Percentiles rank a stretch among this genome's conserved stretches.
Conservation (phyloP, 2,329 filamentous ascomycete genomes). For the Plectosphaerella plurivora region DNA sequence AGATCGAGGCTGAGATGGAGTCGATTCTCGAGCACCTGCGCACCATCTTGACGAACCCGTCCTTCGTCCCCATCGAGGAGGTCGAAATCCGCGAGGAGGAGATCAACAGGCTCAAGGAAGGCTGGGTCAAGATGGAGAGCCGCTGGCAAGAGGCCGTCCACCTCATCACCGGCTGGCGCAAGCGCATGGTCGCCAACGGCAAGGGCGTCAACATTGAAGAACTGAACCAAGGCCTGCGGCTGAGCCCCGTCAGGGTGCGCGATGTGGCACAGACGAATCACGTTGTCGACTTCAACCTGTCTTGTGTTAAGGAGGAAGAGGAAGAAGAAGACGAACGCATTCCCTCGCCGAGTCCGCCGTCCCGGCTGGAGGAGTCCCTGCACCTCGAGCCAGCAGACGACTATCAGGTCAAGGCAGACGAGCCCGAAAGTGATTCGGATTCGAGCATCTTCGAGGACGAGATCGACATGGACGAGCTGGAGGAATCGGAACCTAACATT, state of each 20-base stretch:
- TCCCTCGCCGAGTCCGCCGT: slow-evolving; percentile 18
- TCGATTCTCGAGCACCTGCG: slow-evolving; percentile 75
- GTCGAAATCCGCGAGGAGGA: slow-evolving; percentile 90
- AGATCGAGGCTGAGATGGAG: slow-evolving; percentile 72
- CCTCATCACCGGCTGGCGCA: slow-evolving; percentile 90
- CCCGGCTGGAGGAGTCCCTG: slow-evolving; percentile 27
- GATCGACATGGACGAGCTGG: slow-evolving; percentile 26
- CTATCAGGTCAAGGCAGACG: slow-evolving; percentile 18
- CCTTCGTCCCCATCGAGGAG: slow-evolving; percentile 92
- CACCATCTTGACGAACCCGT: slow-evolving; percentile 85
- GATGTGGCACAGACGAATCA: slow-evolving; percentile 43
- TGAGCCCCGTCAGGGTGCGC: slow-evolving; percentile 54
- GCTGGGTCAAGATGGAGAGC: slow-evolving; percentile 90
- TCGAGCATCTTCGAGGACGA: slow-evolving; percentile 42
- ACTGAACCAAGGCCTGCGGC: slow-evolving; percentile 61
- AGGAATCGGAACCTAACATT: slow-evolving; percentile 35
- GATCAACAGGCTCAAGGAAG: slow-evolving; percentile 74
- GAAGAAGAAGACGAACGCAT: slow-evolving; percentile 7
- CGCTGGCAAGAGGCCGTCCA: slow-evolving; percentile 86
- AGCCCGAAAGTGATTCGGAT: slow-evolving; percentile 29
- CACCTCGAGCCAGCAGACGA: slow-evolving; percentile 33
- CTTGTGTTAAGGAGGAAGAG: slow-evolving; percentile 18
- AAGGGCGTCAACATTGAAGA: slow-evolving; percentile 66
- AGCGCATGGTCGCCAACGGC: slow-evolving; percentile 68
- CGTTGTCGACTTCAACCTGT: slow-evolving; percentile 31